Evolutionary conservation across 495 filamentous ascomycete species (phyloP).

Genomic region (Penicillium egyptiacum): DNA sequence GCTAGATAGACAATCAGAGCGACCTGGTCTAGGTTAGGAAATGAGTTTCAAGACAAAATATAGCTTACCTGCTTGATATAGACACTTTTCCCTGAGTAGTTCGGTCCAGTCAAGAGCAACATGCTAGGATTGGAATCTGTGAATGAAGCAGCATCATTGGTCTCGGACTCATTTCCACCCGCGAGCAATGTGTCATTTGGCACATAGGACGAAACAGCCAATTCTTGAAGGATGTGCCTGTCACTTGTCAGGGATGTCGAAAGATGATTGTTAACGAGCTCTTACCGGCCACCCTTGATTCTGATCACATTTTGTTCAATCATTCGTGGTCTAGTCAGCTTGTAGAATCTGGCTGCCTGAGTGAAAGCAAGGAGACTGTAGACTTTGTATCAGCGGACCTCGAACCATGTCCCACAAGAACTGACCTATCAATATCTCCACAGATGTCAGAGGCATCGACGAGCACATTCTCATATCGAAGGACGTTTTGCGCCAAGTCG

Average conservation of each 20-base stretch:
- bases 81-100: constrained; percentile 94
- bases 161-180: constrained; percentile 51
- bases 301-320: constrained; percentile 68
- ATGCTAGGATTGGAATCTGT: constrained; percentile 58
- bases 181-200: constrained; percentile 73
- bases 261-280: neutral
- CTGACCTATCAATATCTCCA: constrained; percentile 78
- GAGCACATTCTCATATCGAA: constrained; percentile 69
- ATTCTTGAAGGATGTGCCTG: constrained; percentile 85
- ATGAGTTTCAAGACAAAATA: neutral
- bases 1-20: constrained; percentile 94
- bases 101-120: constrained; percentile 86
- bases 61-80: constrained; percentile 78
- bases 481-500: constrained; percentile 67
- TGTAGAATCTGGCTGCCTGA: constrained; percentile 73
- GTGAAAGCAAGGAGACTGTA: constrained; percentile 76
- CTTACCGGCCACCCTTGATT: constrained; percentile 76
- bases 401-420: neutral
- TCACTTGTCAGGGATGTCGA: constrained; percentile 17
- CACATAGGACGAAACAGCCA: constrained; percentile 82
- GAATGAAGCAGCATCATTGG: neutral
- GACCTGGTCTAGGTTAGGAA: constrained; percentile 34
- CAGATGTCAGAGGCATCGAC: constrained; percentile 68
- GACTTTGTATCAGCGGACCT: constrained; percentile 6
- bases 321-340: constrained; percentile 68